Evolutionary conservation across 2,329 filamentous ascomycete genomes (phyloP), one percentile per base, ranked within the genome.

Genomic region (Diaporthe ampelina): DNA sequence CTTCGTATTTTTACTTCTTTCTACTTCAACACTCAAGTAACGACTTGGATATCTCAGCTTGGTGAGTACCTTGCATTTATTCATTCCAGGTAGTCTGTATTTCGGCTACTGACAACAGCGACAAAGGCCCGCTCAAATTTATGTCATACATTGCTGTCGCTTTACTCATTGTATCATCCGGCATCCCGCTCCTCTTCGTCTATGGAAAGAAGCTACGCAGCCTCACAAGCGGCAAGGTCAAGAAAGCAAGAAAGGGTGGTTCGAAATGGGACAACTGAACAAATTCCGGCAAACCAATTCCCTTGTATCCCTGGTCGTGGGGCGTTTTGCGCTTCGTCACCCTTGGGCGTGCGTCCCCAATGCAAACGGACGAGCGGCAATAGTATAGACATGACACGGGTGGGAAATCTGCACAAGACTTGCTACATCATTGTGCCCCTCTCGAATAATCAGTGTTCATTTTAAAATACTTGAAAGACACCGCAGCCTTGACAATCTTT

Each of bases 211-310:
- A 58, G 50, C 54, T 82, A 35, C 77, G 81, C 0, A 68, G 74
- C 17, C 81, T 78, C 78, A 80, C 81, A 0, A 80, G 78, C 0
- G 80, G 81, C 24, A 79, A 74, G 3, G 78, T 81, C 24, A 72
- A 63, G 29, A 72, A 40, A 32, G 8, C 40, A 19, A 13, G 24
- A 3, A 63, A 63, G 40, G 40, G 26, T 13, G 19, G 15, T 4
- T 29, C 40, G 3, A n/a, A 15, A 45, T 63, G 59, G 59, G 17
- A 15, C 1, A 26, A 43, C 19, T 26, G 19, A 32, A n/a, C n/a
- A 59, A 1, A 40, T 59, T 10, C 29, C 19, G 40, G 17, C 32
- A 40, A 40, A 24, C 9, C n/a, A 10, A 15, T n/a, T n/a, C n/a
- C n/a, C n/a, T n/a, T n/a, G n/a, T n/a, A n/a, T n/a, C n/a, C n/a